Evolutionary conservation across 1,284 basidiomycete species (phyloP), one percentile per base, ranked within the genome.

Genomic region (Cutaneotrichosporon sp.): DNA sequence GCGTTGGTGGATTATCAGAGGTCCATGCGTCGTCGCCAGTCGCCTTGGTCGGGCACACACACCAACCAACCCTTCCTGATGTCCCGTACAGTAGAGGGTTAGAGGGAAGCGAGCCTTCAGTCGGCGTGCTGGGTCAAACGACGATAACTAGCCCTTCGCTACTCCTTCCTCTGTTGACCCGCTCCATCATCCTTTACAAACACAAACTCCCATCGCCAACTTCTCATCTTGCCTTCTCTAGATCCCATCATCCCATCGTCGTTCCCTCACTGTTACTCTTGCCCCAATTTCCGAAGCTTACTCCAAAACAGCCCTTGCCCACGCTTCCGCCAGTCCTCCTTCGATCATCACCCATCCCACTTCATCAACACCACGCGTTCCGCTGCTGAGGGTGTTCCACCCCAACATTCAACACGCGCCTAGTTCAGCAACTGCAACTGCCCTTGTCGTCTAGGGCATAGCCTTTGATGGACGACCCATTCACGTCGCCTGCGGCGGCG

Each of bases 391-490:
- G 7, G 42, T 7, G 42, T 18, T 18, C 42, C 14, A 16, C 16
- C 18, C 42, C 31, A 34, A 53, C 51, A 34, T 53, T 53, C 51
- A 53, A 53, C 51, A 31, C 51, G 8, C 30, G 30, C 30, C 9
- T 53, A 32, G 30, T 30, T 18, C 10, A 2, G 14, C 31, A 32
- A 30, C 22, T 18, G 42, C 31, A 34, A 52, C 1, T 51, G 30
- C 47, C 32, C 56, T 42, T 46, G 50, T 47, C 51, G 14, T 32
- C 26, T 18, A 5, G 31, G 38, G 40, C 55, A 26, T 26, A 31
- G 32, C 42, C 34, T 34, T 36, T 30, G 16, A 75, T 75, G 73
- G 73, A 72, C 63, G 74, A 76, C 67, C 73, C 73, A 31, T 77
- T 76, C 65, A 63, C 63, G 26, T 67, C 67, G 16, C 55, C 55